A percentile compares a stretch with the other conserved stretches of the same genome.
Conservation (phyloP, 139 green algal species). For the Micromonas pusilla region DNA sequence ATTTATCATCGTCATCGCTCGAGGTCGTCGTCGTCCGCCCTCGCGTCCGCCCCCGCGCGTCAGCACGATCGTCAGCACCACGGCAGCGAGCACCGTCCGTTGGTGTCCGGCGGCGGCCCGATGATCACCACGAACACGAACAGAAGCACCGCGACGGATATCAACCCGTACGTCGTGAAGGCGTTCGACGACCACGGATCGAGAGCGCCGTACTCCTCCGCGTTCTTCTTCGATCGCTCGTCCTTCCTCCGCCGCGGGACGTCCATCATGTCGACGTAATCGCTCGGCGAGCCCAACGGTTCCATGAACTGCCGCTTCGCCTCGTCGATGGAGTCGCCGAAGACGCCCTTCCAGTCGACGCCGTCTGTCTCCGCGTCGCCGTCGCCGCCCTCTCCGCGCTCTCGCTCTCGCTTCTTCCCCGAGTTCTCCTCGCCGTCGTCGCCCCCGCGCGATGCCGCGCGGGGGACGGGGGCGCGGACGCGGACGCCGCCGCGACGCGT, state of each 20-base stretch:
- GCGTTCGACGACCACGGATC: neutral
- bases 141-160: slow-evolving; percentile 35
- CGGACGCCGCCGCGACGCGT: no score
- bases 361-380: no score
- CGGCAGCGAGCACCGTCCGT: slow-evolving; percentile 46
- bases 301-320: neutral
- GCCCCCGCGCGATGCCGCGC: no score
- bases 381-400: no score
- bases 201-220: neutral
- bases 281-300: neutral
- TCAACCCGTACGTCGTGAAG: slow-evolving; percentile 33
- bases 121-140: slow-evolving; percentile 34
- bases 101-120: slow-evolving; percentile 34
- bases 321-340: neutral
- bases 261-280: neutral
- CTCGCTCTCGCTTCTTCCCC: no score
- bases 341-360: neutral
- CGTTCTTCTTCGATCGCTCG: neutral
- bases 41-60: no score
- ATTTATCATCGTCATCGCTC: no score
- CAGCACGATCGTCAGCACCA: no score
- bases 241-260: neutral
- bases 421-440: no score
- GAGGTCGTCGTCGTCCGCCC: no score
- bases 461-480: no score